Evolutionary conservation across 2,329 filamentous ascomycete species (phyloP).

Genomic region (Talaromyces islandicus): DNA sequence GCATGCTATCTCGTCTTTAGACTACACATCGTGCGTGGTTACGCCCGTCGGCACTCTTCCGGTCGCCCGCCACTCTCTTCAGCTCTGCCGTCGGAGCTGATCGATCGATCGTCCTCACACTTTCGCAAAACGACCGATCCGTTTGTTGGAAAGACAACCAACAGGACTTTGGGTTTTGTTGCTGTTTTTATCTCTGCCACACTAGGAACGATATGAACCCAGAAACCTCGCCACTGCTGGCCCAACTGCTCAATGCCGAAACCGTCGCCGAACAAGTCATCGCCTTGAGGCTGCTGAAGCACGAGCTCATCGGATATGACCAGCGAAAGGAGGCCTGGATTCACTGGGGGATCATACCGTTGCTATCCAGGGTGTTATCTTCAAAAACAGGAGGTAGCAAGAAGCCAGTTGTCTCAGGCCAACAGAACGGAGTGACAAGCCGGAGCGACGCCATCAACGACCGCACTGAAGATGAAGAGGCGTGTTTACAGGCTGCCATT

Average conservation of each 20-base stretch:
- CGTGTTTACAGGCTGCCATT: conserved; percentile 72
- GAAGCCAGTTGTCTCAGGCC: conserved; percentile 19
- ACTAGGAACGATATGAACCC: conserved; percentile 47
- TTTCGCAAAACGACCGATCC: neutral
- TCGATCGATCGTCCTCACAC: neutral
- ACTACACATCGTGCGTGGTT: neutral
- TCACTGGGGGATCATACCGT: conserved; percentile 56
- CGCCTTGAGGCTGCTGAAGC: conserved; percentile 71
- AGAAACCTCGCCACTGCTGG: conserved; percentile 48
- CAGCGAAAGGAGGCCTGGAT: conserved; percentile 80
- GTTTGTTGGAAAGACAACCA: neutral
- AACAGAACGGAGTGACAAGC: conserved; percentile 22
- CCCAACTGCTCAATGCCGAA: conserved; percentile 52
- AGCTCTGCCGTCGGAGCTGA: neutral
- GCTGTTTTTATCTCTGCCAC: neutral
- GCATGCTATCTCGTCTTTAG: neutral
- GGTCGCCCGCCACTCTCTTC: neutral
- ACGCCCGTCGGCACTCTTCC: neutral
- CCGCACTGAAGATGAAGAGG: conserved; percentile 58
- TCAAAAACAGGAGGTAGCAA: conserved; percentile 32
- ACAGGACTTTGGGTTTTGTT: neutral
- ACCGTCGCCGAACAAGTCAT: conserved; percentile 38
- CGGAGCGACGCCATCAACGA: conserved; percentile 23
- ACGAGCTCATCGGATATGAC: conserved; percentile 81
- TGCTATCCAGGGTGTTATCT: conserved; percentile 46